Evolutionary conservation across 371 early-diverging fungal genomes (phyloP).

Genomic region (Lichtheimia ornata): DNA sequence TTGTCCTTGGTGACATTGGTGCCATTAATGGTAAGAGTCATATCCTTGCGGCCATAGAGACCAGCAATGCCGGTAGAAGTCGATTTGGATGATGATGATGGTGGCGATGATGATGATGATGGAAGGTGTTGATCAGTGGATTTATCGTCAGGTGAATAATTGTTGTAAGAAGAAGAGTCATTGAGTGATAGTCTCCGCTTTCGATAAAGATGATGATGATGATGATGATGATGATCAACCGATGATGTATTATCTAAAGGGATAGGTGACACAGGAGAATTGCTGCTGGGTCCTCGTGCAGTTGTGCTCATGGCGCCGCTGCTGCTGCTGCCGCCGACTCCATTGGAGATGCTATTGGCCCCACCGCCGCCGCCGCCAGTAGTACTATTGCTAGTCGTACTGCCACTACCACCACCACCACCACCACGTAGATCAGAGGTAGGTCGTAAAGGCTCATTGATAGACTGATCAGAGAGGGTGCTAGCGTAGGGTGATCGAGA

Average conservation of each 20-base stretch:
- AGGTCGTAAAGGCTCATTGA: background rate
- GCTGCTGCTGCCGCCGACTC: background rate
- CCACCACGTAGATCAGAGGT: background rate
- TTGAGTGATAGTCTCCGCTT: too few relatives aligned
- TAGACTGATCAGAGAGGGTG: constrained; percentile 6
- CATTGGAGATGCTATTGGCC: too few relatives aligned
- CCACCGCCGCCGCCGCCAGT: too few relatives aligned
- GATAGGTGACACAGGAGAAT: too few relatives aligned
- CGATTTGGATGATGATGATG: background rate
- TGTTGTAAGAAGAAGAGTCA: too few relatives aligned
- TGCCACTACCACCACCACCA: background rate
- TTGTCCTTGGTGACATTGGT: constrained; percentile 37
- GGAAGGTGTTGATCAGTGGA: background rate
- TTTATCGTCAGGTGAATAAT: too few relatives aligned
- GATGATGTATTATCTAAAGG: background rate
- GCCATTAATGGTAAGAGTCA: constrained; percentile 24
- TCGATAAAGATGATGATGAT: background rate
- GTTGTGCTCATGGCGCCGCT: background rate
- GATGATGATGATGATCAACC: background rate
- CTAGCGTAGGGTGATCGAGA: constrained; percentile 13
- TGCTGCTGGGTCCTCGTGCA: too few relatives aligned
- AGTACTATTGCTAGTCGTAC: background rate
- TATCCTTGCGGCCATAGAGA: background rate
- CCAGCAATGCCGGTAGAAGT: background rate
- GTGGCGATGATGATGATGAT: constrained; percentile 4